phyloP scores from a whole-genome alignment of 495 filamentous ascomycete species.

The Penicillium coffeae region DNA sequence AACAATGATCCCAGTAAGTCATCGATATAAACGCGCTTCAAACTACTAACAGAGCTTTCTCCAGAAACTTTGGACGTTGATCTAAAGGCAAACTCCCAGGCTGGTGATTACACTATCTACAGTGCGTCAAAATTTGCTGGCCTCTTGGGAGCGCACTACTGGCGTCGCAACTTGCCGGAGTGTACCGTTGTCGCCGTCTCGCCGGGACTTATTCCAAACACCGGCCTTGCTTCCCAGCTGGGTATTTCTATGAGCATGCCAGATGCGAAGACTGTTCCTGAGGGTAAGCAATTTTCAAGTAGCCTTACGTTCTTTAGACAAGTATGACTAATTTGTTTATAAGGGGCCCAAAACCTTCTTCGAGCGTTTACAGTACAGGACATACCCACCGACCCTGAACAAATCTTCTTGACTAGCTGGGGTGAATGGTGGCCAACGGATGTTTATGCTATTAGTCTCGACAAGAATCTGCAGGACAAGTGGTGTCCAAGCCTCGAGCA shows the following conservation, averaged over 20 bases:
- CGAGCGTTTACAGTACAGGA: conserved; percentile 16
- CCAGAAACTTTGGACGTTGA: conserved; percentile 26
- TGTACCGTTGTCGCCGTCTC: conserved; percentile 28
- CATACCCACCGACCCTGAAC: conserved; percentile 24
- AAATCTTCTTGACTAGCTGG: conserved; percentile 32
- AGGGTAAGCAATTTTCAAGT: conserved; percentile 15
- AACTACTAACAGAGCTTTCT: background rate
- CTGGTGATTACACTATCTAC: conserved; percentile 18
- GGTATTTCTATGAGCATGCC: conserved; percentile 26
- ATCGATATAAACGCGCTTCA: background rate
- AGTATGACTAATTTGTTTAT: too few species aligned
- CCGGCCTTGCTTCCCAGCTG: conserved; percentile 23
- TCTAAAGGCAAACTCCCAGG: conserved; percentile 25
- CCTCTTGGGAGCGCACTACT: conserved; percentile 26
- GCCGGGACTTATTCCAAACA: conserved; percentile 25
- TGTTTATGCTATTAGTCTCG: conserved; percentile 23
- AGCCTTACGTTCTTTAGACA: background rate
- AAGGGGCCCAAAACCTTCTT: conserved; percentile 27
- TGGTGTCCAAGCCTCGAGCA: conserved; percentile 27
- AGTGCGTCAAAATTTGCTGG: conserved; percentile 27
- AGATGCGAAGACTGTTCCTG: conserved; percentile 29
- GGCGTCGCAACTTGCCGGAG: conserved; percentile 21
- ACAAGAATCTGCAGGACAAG: conserved; percentile 20
- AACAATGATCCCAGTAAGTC: conserved; percentile 21
- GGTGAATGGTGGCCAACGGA: conserved; percentile 32